Conservation (phyloP, 106 monocot species). For the Narthecium ossifragum region DNA sequence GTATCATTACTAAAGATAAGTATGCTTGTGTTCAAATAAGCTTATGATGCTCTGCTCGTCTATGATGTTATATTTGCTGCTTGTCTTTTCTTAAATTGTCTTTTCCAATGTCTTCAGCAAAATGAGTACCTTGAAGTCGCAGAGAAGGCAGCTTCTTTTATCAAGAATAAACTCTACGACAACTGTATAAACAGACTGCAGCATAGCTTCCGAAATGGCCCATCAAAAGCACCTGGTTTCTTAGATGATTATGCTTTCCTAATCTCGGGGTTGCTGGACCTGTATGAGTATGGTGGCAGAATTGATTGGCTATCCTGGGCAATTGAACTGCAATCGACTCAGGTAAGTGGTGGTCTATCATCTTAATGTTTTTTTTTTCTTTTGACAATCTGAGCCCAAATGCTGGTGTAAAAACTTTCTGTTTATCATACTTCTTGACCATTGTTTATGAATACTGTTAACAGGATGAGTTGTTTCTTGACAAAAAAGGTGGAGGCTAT, state of each 20-base stretch:
- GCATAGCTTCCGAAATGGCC: constrained; percentile 87
- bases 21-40: too few relatives aligned
- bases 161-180: constrained; percentile 62
- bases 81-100: too few relatives aligned
- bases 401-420: too few relatives aligned
- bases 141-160: constrained; percentile 71
- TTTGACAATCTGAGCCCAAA: too few relatives aligned
- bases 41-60: too few relatives aligned
- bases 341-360: too few relatives aligned
- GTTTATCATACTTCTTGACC: too few relatives aligned
- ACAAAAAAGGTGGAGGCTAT: constrained; percentile 81
- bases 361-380: too few relatives aligned
- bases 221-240: constrained; percentile 96
- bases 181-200: constrained; percentile 35
- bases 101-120: constrained; percentile 37
- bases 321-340: constrained; percentile 71
- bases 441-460: neutral
- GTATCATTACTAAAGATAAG: too few relatives aligned
- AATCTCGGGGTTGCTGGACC: constrained; percentile 84
- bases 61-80: too few relatives aligned
- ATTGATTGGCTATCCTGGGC: constrained; percentile 78
- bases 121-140: constrained; percentile 67
- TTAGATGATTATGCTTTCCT: constrained; percentile 96
- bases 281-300: constrained; percentile 77
- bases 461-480: constrained; percentile 88